These are phyloP conservation scores for Oleoguttula mirabilis DNA, from an alignment of 495 filamentous ascomycete species.

Conservation along the genomic window DNA sequence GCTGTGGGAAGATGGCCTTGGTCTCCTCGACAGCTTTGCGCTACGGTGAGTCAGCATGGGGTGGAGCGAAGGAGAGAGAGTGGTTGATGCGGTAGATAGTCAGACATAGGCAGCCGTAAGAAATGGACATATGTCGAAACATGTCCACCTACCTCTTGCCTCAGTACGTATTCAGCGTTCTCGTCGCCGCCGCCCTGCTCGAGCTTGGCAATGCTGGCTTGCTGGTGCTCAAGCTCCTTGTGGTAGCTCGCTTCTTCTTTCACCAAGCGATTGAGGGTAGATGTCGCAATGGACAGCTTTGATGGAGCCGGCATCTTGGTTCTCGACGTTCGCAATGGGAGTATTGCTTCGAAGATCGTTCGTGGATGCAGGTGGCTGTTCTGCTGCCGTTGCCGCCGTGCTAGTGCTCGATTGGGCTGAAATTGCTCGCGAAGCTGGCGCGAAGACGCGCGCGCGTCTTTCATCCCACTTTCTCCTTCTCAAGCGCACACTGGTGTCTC, in stretches of 20 bases:
- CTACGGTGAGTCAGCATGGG: slow-evolving; percentile 33
- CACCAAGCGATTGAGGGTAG: slow-evolving; percentile 64
- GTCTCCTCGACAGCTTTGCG: slow-evolving; percentile 69
- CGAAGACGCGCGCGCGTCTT: not conserved
- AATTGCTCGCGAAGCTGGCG: not conserved
- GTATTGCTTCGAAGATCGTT: no score
- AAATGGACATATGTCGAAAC: not conserved
- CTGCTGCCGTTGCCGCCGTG: no score
- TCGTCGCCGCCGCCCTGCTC: slow-evolving; percentile 36
- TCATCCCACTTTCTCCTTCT: not conserved
- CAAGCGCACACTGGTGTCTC: not conserved
- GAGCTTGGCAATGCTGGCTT: slow-evolving; percentile 57
- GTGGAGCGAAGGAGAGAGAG: not conserved
- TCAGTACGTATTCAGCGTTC: slow-evolving; percentile 50
- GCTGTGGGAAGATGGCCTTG: slow-evolving; percentile 57
- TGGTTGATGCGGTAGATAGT: no score
- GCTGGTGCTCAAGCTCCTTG: slow-evolving; percentile 63
- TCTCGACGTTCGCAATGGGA: no score
- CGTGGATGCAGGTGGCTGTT: no score
- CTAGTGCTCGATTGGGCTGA: no score
- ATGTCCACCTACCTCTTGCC: slow-evolving; percentile 59
- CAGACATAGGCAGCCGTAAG: no score
- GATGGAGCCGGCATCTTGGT: slow-evolving; percentile 61
- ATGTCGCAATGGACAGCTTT: slow-evolving; percentile 58
- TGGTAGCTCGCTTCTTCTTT: slow-evolving; percentile 89